Percentiles rank a stretch among this genome's conserved stretches.
phyloP scores from a whole-genome alignment of 306 rosid species.

The Cucurbita pepo region DNA sequence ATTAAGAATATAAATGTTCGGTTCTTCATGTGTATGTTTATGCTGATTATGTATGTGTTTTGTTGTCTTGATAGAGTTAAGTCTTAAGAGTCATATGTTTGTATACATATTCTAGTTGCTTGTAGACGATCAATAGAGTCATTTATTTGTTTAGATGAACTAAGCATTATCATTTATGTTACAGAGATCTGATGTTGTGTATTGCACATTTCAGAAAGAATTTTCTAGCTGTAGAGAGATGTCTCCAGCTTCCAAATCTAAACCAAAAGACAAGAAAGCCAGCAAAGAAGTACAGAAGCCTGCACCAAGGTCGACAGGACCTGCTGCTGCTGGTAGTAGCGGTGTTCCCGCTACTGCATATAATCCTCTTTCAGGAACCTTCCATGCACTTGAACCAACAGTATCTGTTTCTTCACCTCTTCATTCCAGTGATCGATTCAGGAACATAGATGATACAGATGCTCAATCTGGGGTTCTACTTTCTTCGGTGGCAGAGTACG shows the following conservation, averaged over 20 bases:
- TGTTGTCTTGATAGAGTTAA: background rate
- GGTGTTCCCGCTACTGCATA: slow-evolving; percentile 78
- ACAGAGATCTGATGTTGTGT: background rate
- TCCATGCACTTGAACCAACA: slow-evolving; percentile 58
- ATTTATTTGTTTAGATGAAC: background rate
- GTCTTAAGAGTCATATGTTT: background rate
- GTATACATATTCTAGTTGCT: background rate
- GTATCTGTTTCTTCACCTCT: slow-evolving; percentile 38
- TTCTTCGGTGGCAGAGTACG: slow-evolving; percentile 56
- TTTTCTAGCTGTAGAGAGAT: slow-evolving; percentile 24
- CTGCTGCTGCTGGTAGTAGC: slow-evolving; percentile 37
- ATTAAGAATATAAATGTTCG: background rate
- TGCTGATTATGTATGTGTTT: background rate
- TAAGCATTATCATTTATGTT: background rate
- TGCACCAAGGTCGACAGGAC: slow-evolving; percentile 41
- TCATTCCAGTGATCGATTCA: slow-evolving; percentile 67
- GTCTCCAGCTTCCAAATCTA: slow-evolving; percentile 86
- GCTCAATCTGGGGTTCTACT: slow-evolving; percentile 54
- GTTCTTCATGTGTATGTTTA: background rate
- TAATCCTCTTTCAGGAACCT: slow-evolving; percentile 82
- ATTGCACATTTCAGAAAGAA: background rate
- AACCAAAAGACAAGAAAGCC: slow-evolving; percentile 75
- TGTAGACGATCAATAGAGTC: background rate
- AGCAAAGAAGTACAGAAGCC: slow-evolving; percentile 59
- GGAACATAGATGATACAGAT: slow-evolving; percentile 84